Evolutionary conservation across 2,329 filamentous ascomycete species (phyloP), one percentile per base, ranked within the genome.

Genomic region (Beauveria caledonica): DNA sequence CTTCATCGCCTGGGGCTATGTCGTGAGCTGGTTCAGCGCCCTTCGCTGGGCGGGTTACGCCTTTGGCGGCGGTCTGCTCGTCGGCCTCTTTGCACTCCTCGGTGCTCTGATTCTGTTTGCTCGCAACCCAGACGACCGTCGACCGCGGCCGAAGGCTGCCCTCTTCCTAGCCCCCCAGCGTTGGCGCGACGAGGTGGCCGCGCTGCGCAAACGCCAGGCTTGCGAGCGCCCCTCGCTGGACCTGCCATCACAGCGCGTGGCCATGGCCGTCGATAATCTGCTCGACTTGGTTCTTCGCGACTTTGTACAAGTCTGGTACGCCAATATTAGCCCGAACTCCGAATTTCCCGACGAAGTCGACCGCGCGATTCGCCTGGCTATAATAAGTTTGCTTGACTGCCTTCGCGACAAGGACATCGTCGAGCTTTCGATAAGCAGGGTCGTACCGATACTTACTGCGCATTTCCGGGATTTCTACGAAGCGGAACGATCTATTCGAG

Each of bases 391-490:
- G 63, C 83, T 85, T 62, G 88, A 92, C 68, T 84, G 87, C 63
- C 75, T 97, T 46, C 77, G 86, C 62, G 82, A 85, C 42, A 82
- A 92, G 66, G 94, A 99, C 73, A 75, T 97, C 64, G 90, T 94
- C 54, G 92, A 94, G 67, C 79, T 93, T 50, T 79, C 90, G 50
- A 92, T 93, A 19, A 89, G 88, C 63, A 86, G 88, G 42, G 81
- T 97, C 51, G 87, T 97, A 44, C 95, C 95, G 13, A 86, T 97
- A 62, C 72, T 99, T 65, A 97, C 93, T 33, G 81, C 85, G 10
- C 94, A 99, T 73, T 85, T 99, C 67, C 89, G 85, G 65, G 90
- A 96, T 66, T 96, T 96, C 67, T 90, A 92, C 72, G 86, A 94
- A 65, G 94, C 94, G 0, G 94, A 99, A 76, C 84, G 88, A 61